phyloP scores from a whole-genome alignment of 2,329 filamentous ascomycete genomes.

The Myriangium duriaei region DNA sequence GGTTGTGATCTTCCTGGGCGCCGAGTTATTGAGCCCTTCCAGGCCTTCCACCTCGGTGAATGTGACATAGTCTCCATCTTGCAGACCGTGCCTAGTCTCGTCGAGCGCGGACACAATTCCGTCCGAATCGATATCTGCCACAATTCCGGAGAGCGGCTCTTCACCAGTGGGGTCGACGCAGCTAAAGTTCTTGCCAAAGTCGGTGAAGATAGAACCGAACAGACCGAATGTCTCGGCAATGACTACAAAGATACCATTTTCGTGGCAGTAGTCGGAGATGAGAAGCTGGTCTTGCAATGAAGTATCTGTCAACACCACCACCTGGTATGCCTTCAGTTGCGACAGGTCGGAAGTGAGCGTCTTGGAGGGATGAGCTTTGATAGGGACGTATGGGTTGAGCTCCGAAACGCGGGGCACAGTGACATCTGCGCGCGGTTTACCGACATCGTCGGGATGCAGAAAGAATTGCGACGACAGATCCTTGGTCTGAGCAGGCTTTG shows the following conservation, averaged over 20 bases:
- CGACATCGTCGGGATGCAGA: constrained; percentile 74
- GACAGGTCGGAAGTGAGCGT: constrained; percentile 65
- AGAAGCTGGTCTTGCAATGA: constrained; percentile 66
- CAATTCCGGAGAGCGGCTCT: constrained; percentile 72
- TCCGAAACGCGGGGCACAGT: constrained; percentile 85
- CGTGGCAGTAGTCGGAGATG: constrained; percentile 87
- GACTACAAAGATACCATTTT: constrained; percentile 83
- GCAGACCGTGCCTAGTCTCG: constrained; percentile 85
- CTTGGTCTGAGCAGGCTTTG: constrained; percentile 66
- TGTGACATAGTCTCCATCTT: constrained; percentile 92
- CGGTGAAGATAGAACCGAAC: constrained; percentile 92
- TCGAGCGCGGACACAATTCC: constrained; percentile 87
- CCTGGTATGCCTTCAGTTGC: constrained; percentile 81
- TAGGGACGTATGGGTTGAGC: constrained; percentile 90
- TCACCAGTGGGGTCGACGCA: constrained; percentile 85
- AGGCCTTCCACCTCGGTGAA: constrained; percentile 90
- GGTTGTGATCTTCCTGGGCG: constrained; percentile 81
- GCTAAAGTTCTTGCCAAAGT: constrained; percentile 90
- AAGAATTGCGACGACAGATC: constrained; percentile 98
- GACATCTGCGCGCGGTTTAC: constrained; percentile 76
- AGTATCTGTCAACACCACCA: constrained; percentile 79
- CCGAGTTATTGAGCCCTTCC: constrained; percentile 70
- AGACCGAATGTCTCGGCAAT: constrained; percentile 83
- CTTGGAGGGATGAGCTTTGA: constrained; percentile 53
- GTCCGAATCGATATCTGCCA: constrained; percentile 79